Evolutionary conservation across 2,329 filamentous ascomycete genomes (phyloP), one percentile per base, ranked within the genome.

Genomic region (Colletotrichum simmondsii): DNA sequence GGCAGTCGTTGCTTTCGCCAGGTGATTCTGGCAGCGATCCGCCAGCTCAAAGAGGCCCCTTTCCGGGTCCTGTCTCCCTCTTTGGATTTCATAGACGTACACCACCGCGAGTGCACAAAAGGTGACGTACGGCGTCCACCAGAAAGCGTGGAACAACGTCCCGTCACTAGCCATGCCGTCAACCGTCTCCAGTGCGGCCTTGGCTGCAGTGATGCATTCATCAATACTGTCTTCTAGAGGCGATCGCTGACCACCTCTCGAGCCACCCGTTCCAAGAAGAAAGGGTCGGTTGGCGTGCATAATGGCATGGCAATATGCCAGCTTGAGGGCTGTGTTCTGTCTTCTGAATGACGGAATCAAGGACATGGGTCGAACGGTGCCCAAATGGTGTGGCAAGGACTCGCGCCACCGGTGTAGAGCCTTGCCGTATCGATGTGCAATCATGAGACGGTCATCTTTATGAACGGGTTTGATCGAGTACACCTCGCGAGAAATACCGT

Each of bases 281-380:
- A 90, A 88, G 0, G 87, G 85, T 0, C 89, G 85, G 62, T 88
- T 89, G 16, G 88, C 85, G 19, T 91, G 84, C 77, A 91, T 89
- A 10, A 88, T 82, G 3, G 89, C 87, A 68, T 91, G 89, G 10
- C 84, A 85, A 72, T 90, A 86, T 0, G 87, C 88, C 0, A 91
- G 80, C 54, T 86, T 86, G 8, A 91, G 79, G 1, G 89, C 88
- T 0, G 83, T 86, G 2, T 88, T 85, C 73, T 91, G 89, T 5
- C 82, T 83, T 52, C 79, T 80, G 35, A 87, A 87, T 3, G 80
- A 83, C 0, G 83, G 82, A 8, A 88, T 85, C 3, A 88, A 77
- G 61, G 83, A 86, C 0, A 83, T 84, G 0, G 86, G 86, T 2
- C 81, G 81, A 19, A 88, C 81, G 0, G 81, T 81, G 5, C 84